Percentiles rank a stretch among this genome's conserved stretches.
Conservation (phyloP, 352 stramenopile species). For the Phytophthora pisi region DNA sequence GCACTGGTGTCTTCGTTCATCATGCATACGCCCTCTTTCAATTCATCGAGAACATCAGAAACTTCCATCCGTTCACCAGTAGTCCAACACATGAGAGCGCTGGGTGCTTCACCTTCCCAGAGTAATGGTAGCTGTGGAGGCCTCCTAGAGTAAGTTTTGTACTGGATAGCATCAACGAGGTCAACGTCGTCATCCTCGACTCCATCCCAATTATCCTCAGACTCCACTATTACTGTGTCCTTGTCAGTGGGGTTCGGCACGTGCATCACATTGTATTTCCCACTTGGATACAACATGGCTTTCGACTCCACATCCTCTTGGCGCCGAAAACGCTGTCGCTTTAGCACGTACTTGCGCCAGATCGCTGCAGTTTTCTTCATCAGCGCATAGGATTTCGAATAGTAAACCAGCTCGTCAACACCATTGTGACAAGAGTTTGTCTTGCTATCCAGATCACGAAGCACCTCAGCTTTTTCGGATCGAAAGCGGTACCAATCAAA, state of each 20-base stretch:
- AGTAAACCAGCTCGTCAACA: slow-evolving; percentile 52
- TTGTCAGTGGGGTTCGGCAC: slow-evolving; percentile 19
- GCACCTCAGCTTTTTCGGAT: slow-evolving; percentile 24
- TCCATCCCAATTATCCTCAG: slow-evolving; percentile 12
- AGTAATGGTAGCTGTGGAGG: slow-evolving; percentile 26
- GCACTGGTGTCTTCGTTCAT: slow-evolving; percentile 42
- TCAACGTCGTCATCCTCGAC: slow-evolving; percentile 29
- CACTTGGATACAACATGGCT: slow-evolving; percentile 21
- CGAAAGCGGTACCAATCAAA: slow-evolving; percentile 44
- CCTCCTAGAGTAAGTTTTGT: slow-evolving; percentile 17
- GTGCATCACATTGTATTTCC: slow-evolving; percentile 40
- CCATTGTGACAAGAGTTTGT: background rate
- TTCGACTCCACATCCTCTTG: slow-evolving; percentile 20
- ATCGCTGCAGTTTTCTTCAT: slow-evolving; percentile 54
- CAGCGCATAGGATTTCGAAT: slow-evolving; percentile 49
- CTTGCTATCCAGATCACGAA: slow-evolving; percentile 12
- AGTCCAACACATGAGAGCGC: slow-evolving; percentile 32
- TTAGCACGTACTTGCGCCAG: slow-evolving; percentile 43
- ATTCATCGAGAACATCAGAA: slow-evolving; percentile 27
- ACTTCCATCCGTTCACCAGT: slow-evolving; percentile 17
- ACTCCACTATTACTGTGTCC: slow-evolving; percentile 1
- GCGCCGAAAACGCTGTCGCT: slow-evolving; percentile 26
- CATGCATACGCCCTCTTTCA: slow-evolving; percentile 37
- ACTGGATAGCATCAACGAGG: slow-evolving; percentile 18
- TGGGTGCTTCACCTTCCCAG: slow-evolving; percentile 33